Evolutionary conservation across 1,284 basidiomycete genomes (phyloP).

Genomic region (Athelia sp.): DNA sequence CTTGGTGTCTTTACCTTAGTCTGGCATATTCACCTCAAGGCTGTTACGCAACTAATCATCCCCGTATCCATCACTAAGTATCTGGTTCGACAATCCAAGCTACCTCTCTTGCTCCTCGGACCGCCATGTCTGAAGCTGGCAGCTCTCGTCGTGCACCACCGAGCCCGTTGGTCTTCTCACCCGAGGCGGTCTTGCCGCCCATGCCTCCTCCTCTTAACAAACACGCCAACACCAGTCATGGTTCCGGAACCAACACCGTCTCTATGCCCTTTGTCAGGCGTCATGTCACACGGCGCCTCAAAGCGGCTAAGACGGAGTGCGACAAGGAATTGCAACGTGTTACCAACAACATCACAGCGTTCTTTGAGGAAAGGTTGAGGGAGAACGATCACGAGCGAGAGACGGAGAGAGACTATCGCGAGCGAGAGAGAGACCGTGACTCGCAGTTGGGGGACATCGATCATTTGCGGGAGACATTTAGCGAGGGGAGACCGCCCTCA

Average conservation of each 20-base stretch:
- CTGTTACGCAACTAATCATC: slow-evolving; percentile 1
- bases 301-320: slow-evolving; percentile 92
- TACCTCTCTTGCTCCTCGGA: slow-evolving; percentile 14
- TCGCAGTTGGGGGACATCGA: slow-evolving; percentile 50
- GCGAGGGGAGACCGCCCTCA: slow-evolving; percentile 48
- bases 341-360: slow-evolving; percentile 88
- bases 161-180: slow-evolving; percentile 71
- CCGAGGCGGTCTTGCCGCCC: slow-evolving; percentile 56
- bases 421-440: slow-evolving; percentile 48
- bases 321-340: slow-evolving; percentile 93
- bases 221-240: slow-evolving; percentile 35
- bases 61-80: slow-evolving; percentile 16
- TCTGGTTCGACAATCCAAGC: slow-evolving; percentile 13
- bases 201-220: slow-evolving; percentile 36
- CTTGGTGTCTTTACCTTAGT: background rate
- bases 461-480: slow-evolving; percentile 53
- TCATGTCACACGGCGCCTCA: slow-evolving; percentile 90
- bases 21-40: background rate
- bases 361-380: slow-evolving; percentile 86
- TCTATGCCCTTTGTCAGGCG: slow-evolving; percentile 90
- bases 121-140: slow-evolving; percentile 57
- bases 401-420: slow-evolving; percentile 57
- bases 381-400: slow-evolving; percentile 64
- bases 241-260: slow-evolving; percentile 64
- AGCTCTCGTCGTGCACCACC: slow-evolving; percentile 63